Conservation (phyloP, 257 asterid genomes). For the Cordia subcordata region DNA sequence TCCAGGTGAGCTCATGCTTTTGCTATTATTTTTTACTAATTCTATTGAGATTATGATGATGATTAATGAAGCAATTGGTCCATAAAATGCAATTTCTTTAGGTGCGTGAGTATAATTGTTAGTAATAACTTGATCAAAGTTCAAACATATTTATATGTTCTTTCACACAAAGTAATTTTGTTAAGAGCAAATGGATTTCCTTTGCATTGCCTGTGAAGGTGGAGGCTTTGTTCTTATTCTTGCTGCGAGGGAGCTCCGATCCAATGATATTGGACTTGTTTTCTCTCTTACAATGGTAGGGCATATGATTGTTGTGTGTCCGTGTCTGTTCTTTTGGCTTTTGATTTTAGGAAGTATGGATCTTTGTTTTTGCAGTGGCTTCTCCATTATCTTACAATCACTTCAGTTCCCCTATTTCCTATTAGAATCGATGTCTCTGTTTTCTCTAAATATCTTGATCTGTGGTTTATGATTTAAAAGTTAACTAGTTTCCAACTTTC, state of each 20-base stretch:
- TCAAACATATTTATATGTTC: constrained; percentile 18
- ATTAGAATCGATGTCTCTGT: no score
- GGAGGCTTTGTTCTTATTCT: constrained; percentile 82
- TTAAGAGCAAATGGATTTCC: constrained; percentile 72
- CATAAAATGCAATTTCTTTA: not conserved
- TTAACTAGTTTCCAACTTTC: no score
- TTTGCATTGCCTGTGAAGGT: constrained; percentile 82
- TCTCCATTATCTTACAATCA: not conserved
- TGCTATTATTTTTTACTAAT: constrained; percentile 6
- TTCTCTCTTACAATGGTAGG: constrained; percentile 87
- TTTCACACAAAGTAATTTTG: constrained; percentile 35
- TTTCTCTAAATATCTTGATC: no score
- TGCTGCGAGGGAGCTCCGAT: constrained; percentile 93
- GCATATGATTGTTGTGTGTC: constrained; percentile 43
- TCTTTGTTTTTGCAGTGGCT: constrained; percentile 14
- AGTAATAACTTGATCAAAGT: not conserved
- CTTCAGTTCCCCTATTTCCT: no score
- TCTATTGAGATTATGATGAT: constrained; percentile 8
- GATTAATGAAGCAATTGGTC: constrained; percentile 8
- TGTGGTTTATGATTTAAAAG: no score
- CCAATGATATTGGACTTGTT: constrained; percentile 75
- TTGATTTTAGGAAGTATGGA: not conserved
- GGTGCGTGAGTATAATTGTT: constrained; percentile 1
- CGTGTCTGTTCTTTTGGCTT: constrained; percentile 13
- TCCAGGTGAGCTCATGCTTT: constrained; percentile 64